Evolutionary conservation across 345 rosid species (phyloP).

Genomic region (Streptanthus diversifolius): DNA sequence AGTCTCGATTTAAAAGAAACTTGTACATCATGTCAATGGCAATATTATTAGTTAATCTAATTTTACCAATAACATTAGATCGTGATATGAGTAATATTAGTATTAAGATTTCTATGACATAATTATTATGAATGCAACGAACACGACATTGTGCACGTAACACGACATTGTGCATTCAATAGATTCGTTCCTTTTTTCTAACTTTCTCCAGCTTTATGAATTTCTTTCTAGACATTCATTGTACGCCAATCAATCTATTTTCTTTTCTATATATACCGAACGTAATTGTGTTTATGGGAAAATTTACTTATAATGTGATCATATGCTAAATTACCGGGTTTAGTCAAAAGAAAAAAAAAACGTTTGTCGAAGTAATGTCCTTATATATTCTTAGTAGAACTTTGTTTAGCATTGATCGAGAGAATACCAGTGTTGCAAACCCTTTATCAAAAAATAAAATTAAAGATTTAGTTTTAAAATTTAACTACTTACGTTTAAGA

Average conservation of each 20-base stretch:
- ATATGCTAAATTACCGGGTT: neutral
- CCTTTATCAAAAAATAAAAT: too few relatives aligned
- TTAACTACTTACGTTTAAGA: too few relatives aligned
- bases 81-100: neutral
- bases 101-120: constrained; percentile 5
- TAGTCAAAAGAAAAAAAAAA: neutral
- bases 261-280: neutral
- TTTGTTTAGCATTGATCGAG: too few relatives aligned
- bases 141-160: constrained; percentile 1
- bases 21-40: constrained; percentile 12
- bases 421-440: too few relatives aligned
- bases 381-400: neutral
- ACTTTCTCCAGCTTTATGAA: neutral
- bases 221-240: neutral
- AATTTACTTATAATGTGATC: neutral
- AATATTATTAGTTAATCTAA: neutral
- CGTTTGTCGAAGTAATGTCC: neutral
- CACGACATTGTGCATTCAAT: constrained; percentile 1
- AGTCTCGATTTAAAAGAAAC: constrained; percentile 18
- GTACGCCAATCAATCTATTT: neutral
- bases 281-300: neutral
- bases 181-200: neutral
- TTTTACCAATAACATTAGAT: neutral
- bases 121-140: constrained; percentile 5
- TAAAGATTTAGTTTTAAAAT: too few relatives aligned